Evolutionary conservation across 176 grass and related monocot genomes (phyloP).

Genomic region (Eleusine coracana): DNA sequence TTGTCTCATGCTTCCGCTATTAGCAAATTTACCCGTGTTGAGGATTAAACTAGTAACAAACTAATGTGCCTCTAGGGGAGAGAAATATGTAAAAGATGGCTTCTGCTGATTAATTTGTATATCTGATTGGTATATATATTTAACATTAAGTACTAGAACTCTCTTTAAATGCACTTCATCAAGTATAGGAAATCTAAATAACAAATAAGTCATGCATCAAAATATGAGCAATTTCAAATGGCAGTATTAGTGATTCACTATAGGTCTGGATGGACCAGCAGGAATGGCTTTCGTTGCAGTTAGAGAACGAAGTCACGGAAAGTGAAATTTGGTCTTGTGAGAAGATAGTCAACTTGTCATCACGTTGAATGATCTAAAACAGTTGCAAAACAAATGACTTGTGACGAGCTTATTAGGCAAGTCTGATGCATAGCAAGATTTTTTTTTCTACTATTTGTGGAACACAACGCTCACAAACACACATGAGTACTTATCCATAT

Average conservation of each 20-base stretch:
- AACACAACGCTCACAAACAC: no score
- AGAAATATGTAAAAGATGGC: neutral
- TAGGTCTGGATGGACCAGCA: neutral
- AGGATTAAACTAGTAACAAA: neutral
- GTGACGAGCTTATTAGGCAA: no score
- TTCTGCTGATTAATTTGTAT: neutral
- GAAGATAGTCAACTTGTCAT: no score
- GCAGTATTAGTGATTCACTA: neutral
- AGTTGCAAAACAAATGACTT: no score
- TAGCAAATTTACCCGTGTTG: neutral
- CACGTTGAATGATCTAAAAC: no score
- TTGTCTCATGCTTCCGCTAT: neutral
- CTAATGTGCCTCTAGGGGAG: neutral
- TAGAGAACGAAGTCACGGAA: no score
- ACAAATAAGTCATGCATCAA: neutral
- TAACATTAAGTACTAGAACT: neutral
- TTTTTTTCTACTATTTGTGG: no score
- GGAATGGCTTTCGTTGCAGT: neutral
- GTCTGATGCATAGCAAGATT: no score
- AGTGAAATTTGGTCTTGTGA: no score
- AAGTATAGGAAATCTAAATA: neutral
- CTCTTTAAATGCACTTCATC: neutral
- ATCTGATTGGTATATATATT: neutral
- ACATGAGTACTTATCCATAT: no score
- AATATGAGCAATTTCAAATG: neutral